phyloP scores from a whole-genome alignment of 306 rosid genomes.

The Boehmeria nivea region DNA sequence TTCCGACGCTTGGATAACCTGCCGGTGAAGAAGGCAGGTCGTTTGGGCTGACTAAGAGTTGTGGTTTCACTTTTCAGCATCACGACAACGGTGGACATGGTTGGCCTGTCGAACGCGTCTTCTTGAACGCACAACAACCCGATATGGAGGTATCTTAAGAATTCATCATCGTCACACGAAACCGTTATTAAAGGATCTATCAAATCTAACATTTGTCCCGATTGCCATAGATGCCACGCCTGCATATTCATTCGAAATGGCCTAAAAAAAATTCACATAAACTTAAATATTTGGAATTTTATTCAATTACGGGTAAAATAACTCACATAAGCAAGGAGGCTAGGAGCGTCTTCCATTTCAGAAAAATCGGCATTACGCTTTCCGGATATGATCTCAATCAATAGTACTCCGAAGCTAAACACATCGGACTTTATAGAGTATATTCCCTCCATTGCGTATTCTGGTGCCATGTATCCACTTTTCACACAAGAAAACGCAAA shows the following conservation, averaged over 20 bases:
- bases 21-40: slow-evolving; percentile 14
- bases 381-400: slow-evolving; percentile 44
- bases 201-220: slow-evolving; percentile 21
- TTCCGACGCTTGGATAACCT: not conserved
- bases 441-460: slow-evolving; percentile 38
- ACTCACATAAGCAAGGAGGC: slow-evolving; percentile 17
- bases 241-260: not conserved
- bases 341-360: not conserved
- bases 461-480: slow-evolving; percentile 55
- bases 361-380: slow-evolving; percentile 15
- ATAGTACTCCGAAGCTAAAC: slow-evolving; percentile 42
- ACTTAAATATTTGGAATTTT: not conserved
- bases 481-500: not conserved
- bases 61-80: slow-evolving; percentile 27
- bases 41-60: slow-evolving; percentile 9
- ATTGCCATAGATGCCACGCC: slow-evolving; percentile 51
- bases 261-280: not conserved
- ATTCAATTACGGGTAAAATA: not conserved
- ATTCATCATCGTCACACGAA: slow-evolving; percentile 21
- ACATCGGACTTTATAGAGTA: slow-evolving; percentile 39
- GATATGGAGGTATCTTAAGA: slow-evolving; percentile 24
- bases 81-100: slow-evolving; percentile 23
- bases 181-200: slow-evolving; percentile 14
- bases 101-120: slow-evolving; percentile 25
- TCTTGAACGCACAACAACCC: slow-evolving; percentile 34